phyloP scores from a whole-genome alignment of 768 basidiomycete species.

The Lentinula raphanica region DNA sequence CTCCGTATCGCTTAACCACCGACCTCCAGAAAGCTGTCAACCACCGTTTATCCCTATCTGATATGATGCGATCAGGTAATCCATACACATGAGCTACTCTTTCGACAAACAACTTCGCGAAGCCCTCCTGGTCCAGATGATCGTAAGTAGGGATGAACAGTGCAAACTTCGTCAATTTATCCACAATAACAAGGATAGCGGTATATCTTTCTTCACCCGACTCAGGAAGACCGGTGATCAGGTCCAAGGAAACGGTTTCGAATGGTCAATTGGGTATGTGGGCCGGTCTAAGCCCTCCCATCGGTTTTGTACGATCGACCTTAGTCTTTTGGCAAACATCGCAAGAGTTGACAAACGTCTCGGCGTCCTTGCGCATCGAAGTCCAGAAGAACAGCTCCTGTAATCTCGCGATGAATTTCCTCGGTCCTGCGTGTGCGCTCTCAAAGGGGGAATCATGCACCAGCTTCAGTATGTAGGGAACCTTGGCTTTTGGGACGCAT shows the following conservation, averaged over 20 bases:
- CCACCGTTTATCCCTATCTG: constrained; percentile 18
- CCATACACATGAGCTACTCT: constrained; percentile 17
- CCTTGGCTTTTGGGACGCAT: constrained; percentile 13
- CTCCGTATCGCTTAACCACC: constrained; percentile 14
- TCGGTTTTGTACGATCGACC: constrained; percentile 7
- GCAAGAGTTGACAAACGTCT: constrained; percentile 12
- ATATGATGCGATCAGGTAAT: constrained; percentile 16
- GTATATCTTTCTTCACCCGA: constrained; percentile 13
- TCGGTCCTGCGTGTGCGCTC: too few relatives aligned
- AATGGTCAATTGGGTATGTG: constrained; percentile 18
- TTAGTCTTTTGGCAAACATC: constrained; percentile 20
- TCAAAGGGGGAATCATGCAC: constrained; percentile 17
- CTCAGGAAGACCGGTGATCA: constrained; percentile 17
- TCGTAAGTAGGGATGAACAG: constrained; percentile 15
- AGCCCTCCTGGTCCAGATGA: constrained; percentile 14
- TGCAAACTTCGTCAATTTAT: too few relatives aligned
- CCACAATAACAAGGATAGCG: constrained; percentile 19
- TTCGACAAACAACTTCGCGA: constrained; percentile 19
- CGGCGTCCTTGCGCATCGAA: constrained; percentile 9
- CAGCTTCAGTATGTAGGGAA: constrained; percentile 8
- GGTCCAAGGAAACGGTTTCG: too few relatives aligned
- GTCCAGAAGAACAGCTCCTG: constrained; percentile 10
- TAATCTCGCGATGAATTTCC: constrained; percentile 11
- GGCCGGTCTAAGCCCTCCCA: constrained; percentile 17
- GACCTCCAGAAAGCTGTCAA: constrained; percentile 22